A percentile compares a stretch with the other conserved stretches of the same genome.
phyloP scores from a whole-genome alignment of 495 filamentous ascomycete species.

The Aspergillus diversus region DNA sequence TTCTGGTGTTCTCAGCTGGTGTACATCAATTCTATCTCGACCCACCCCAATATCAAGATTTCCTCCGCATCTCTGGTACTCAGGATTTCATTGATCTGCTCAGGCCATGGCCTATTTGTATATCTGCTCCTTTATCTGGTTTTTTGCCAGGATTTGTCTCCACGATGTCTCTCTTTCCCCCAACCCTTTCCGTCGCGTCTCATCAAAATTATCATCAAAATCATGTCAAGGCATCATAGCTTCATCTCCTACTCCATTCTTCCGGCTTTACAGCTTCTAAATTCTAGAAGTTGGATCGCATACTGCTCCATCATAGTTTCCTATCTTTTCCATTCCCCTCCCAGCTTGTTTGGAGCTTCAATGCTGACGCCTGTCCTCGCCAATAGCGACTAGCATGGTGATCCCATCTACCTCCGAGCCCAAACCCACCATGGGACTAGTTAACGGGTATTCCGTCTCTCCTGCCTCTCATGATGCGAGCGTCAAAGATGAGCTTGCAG shows the following conservation, averaged over 20 bases:
- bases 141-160: constrained; percentile 29
- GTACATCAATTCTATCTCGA: constrained; percentile 53
- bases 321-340: constrained; percentile 24
- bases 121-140: constrained; percentile 25
- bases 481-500: constrained; percentile 38
- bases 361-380: constrained; percentile 49
- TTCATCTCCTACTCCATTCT: constrained; percentile 36
- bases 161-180: constrained; percentile 25
- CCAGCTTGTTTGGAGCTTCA: constrained; percentile 39
- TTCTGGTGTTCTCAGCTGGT: constrained; percentile 40
- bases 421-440: constrained; percentile 41
- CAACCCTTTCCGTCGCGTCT: constrained; percentile 37
- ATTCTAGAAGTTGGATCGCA: constrained; percentile 39
- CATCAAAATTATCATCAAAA: constrained; percentile 52
- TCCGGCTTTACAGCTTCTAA: constrained; percentile 32
- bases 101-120: constrained; percentile 24
- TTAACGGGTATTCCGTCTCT: constrained; percentile 55
- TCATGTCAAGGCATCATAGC: constrained; percentile 43
- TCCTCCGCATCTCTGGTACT: constrained; percentile 20
- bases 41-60: constrained; percentile 45
- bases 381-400: constrained; percentile 56
- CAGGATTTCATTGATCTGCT: constrained; percentile 20
- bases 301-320: constrained; percentile 31
- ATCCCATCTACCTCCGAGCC: constrained; percentile 53
- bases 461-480: constrained; percentile 40